Evolutionary conservation across 1,284 basidiomycete species (phyloP).

Genomic region (Ganoderma boninense): DNA sequence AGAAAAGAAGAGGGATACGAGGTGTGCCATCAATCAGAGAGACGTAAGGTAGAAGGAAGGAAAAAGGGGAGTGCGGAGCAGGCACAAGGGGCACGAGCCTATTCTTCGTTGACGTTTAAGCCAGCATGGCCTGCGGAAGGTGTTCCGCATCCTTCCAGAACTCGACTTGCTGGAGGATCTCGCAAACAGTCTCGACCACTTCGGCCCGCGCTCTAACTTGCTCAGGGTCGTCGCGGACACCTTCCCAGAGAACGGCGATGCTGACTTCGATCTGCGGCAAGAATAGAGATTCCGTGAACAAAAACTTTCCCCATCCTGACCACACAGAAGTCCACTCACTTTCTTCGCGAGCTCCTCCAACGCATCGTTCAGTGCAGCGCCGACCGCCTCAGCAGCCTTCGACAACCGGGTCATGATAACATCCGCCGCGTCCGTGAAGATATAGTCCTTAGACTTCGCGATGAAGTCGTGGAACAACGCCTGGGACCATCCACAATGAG

Average conservation of each 20-base stretch:
- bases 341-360: conserved; percentile 62
- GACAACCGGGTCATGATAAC: conserved; percentile 56
- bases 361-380: conserved; percentile 53
- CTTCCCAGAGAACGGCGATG: conserved; percentile 68
- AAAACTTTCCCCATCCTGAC: background rate
- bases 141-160: conserved; percentile 54
- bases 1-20: too few species aligned
- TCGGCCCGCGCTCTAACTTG: conserved; percentile 52
- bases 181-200: conserved; percentile 47
- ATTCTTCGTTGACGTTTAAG: background rate
- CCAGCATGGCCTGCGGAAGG: conserved; percentile 27
- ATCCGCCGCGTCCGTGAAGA: conserved; percentile 63
- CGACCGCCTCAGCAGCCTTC: conserved; percentile 57
- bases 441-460: conserved; percentile 51
- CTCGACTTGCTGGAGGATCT: conserved; percentile 51
- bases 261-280: conserved; percentile 61
- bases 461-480: conserved; percentile 56
- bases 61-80: background rate
- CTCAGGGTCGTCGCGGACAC: conserved; percentile 53
- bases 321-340: conserved; percentile 45
- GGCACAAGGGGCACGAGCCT: background rate
- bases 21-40: background rate
- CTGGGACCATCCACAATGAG: conserved; percentile 38
- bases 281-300: background rate
- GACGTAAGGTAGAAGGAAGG: background rate